Conservation (phyloP, 352 stramenopile species). For the Globisporangium takayamanum region DNA sequence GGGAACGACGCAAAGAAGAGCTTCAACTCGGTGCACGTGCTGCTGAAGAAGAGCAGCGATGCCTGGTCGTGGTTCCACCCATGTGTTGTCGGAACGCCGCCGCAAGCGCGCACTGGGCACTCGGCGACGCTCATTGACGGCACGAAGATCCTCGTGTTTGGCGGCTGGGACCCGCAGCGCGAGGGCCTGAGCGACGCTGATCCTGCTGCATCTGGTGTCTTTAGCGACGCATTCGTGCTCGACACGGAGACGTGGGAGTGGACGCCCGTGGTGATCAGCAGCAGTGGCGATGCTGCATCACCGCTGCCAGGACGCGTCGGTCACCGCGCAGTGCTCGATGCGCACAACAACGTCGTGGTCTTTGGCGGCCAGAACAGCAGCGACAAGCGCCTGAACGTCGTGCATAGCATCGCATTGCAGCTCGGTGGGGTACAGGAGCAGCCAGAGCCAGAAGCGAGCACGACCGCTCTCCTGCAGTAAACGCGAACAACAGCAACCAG, state of each 20-base stretch:
- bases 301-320: slow-evolving; percentile 65
- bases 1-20: slow-evolving; percentile 89
- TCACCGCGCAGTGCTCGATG: slow-evolving; percentile 65
- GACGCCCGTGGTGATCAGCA: slow-evolving; percentile 43
- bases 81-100: slow-evolving; percentile 58
- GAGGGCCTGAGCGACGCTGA: slow-evolving; percentile 13
- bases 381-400: slow-evolving; percentile 76
- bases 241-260: slow-evolving; percentile 90
- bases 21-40: slow-evolving; percentile 90
- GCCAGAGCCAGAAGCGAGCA: slow-evolving; percentile 6
- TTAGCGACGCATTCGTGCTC: slow-evolving; percentile 87
- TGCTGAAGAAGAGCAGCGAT: slow-evolving; percentile 46
- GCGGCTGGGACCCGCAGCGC: slow-evolving; percentile 90
- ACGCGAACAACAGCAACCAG: neutral
- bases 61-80: slow-evolving; percentile 88
- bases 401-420: slow-evolving; percentile 65
- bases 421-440: neutral
- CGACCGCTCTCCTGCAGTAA: neutral
- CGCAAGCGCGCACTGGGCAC: slow-evolving; percentile 84
- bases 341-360: slow-evolving; percentile 64
- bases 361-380: slow-evolving; percentile 83
- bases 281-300: slow-evolving; percentile 6
- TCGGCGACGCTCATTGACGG: slow-evolving; percentile 84
- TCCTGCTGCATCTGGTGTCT: slow-evolving; percentile 50
- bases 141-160: slow-evolving; percentile 87